Base-by-base conservation (phyloP, 2,329 filamentous ascomycete genomes). In the Aotearoamyces nothofagi region DNA sequence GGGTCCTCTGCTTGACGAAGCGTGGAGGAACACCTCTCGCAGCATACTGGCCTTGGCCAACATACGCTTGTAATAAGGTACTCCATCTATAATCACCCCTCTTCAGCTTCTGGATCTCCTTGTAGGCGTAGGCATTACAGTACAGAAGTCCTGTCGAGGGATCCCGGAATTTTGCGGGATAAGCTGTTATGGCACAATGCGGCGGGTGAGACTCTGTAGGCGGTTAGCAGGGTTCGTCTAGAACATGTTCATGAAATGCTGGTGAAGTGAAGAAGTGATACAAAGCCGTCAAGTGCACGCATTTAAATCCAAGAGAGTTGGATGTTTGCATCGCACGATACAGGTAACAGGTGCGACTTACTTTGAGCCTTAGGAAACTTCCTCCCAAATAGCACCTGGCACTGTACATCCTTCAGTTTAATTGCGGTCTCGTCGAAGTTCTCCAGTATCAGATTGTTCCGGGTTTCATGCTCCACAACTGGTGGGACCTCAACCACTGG, bases 181-280 rank as follows among this genome's bases (percentile, higher is more conserved):
- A 69, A 44, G 77, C 78, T 1, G 83, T 94, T 47, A 96, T 86
- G 27, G 75, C 77, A 51, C 90, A 98, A 17, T n/a, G n/a, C n/a
- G n/a, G n/a, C n/a, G n/a, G n/a, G n/a, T n/a, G n/a, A n/a, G n/a
- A n/a, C n/a, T n/a, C n/a, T n/a, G n/a, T n/a, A n/a, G n/a, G n/a
- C n/a, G n/a, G n/a, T n/a, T n/a, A n/a, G n/a, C n/a, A n/a, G n/a
- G n/a, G n/a, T n/a, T n/a, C n/a, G n/a, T n/a, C n/a, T n/a, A n/a
- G n/a, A n/a, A n/a, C n/a, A n/a, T n/a, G n/a, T n/a, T n/a, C n/a
- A n/a, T n/a, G n/a, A n/a, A n/a, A n/a, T n/a, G n/a, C n/a, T n/a
- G 6, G n/a, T 9, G 17, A 11, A 7, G 22, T 9, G 9, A 29
- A 15, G n/a, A 19, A n/a, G n/a, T n/a, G n/a, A n/a, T n/a, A n/a